These are phyloP conservation scores for Coccomyxa subellipsoidea DNA, from an alignment of 163 green algal genomes.

Conservation along the genomic window DNA sequence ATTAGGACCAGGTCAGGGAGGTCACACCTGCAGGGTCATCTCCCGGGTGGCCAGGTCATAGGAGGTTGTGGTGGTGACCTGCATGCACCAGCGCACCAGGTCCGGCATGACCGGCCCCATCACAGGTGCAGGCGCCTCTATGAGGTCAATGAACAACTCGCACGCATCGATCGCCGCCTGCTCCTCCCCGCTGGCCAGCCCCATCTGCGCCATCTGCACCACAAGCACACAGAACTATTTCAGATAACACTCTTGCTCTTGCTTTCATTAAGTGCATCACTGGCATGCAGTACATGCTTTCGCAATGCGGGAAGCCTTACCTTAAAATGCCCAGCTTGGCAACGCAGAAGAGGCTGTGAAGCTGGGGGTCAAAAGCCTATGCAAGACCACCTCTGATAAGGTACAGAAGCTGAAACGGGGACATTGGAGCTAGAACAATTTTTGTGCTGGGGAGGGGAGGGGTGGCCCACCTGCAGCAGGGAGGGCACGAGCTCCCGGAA, in stretches of 20 bases:
- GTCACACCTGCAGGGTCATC: slow-evolving; percentile 23
- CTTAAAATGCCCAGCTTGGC: too few species aligned
- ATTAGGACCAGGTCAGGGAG: too few species aligned
- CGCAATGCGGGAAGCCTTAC: too few species aligned
- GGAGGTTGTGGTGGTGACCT: slow-evolving; percentile 15
- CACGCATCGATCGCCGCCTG: slow-evolving; percentile 11
- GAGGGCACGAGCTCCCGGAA: slow-evolving; percentile 37
- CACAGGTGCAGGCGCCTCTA: slow-evolving; percentile 24
- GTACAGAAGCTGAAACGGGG: too few species aligned
- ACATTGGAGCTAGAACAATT: too few species aligned
- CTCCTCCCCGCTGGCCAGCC: neutral
- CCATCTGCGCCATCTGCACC: slow-evolving; percentile 10
- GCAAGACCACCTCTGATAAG: too few species aligned
- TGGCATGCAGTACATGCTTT: too few species aligned
- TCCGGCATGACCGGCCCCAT: slow-evolving; percentile 21
- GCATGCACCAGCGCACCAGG: slow-evolving; percentile 34
- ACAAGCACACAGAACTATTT: neutral
- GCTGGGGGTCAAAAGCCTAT: too few species aligned
- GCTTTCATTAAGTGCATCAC: too few species aligned
- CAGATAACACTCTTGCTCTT: neutral
- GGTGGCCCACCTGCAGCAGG: slow-evolving; percentile 24
- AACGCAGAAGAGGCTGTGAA: too few species aligned
- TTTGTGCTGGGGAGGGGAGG: too few species aligned
- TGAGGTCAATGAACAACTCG: slow-evolving; percentile 40
- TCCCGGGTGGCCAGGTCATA: slow-evolving; percentile 43